phyloP scores from a whole-genome alignment of 2,329 filamentous ascomycete species.

The Fusarium irregulare region DNA sequence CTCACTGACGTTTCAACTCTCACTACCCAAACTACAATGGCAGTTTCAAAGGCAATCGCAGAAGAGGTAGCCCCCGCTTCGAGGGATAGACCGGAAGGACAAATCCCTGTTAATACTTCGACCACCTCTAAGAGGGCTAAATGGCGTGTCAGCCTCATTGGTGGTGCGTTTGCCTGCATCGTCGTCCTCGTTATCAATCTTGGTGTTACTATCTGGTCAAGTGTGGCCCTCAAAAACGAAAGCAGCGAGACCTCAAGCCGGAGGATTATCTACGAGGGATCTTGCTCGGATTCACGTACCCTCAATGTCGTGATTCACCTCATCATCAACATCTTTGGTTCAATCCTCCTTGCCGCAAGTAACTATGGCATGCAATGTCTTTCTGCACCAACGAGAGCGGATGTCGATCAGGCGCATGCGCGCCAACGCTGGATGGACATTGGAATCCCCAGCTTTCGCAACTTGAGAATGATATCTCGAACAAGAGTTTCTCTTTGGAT shows the following conservation, averaged over 20 bases:
- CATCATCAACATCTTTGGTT: not conserved
- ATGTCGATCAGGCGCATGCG: not conserved
- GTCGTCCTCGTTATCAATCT: too few species aligned
- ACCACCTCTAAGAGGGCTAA: too few species aligned
- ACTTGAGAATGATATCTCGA: not conserved
- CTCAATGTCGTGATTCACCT: not conserved
- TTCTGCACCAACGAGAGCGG: not conserved
- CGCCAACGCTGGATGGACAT: not conserved
- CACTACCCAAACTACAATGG: too few species aligned
- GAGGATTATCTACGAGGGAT: not conserved
- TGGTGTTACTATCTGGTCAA: too few species aligned
- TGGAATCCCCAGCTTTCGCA: not conserved
- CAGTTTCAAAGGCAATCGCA: too few species aligned
- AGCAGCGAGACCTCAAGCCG: not conserved
- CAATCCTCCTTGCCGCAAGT: not conserved
- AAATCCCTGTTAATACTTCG: too few species aligned
- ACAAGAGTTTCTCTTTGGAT: not conserved
- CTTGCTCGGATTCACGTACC: not conserved
- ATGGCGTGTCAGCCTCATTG: too few species aligned
- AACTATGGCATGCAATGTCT: constrained; percentile 1
- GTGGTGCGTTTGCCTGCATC: too few species aligned
- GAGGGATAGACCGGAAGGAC: too few species aligned
- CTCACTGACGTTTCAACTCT: too few species aligned
- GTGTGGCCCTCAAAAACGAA: too few species aligned
- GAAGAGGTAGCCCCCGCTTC: too few species aligned